Evolutionary conservation across 495 filamentous ascomycete genomes (phyloP), one percentile per base, ranked within the genome.

Genomic region (Echria macrotheca): DNA sequence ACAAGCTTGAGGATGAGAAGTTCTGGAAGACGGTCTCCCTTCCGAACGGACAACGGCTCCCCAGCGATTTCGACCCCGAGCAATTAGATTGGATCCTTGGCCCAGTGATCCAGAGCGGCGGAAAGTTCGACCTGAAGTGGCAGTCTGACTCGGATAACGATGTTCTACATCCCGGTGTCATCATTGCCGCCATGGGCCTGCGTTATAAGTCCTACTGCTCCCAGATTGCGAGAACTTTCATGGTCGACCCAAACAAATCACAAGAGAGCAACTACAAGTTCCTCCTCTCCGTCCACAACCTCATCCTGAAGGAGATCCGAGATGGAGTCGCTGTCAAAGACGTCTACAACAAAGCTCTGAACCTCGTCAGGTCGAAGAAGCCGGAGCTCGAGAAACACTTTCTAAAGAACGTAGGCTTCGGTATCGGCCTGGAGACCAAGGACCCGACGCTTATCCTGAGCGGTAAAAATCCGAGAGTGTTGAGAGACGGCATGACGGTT

Each of bases 401-500:
- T 61, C 57, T 89, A 31, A 95, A 93, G 69, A 94, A 83, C 50
- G 80, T 95, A 29, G 93, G 93, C 40, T 83, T 79, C 33, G 93
- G 89, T 19, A 89, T 97, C 57, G 93, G 93, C 49, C 89, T 97
- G 33, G 93, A 99, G 71, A 83, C 82, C 40, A 81, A 84, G 49
- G 93, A 99, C 62, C 64, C 77, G 2, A 90, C 85, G 4, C 76
- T 97, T 49, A 60, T 89, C 3, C 73, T 99, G 23, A 95, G 86
- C 60, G 84, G 73, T 45, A 96, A 96, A 69, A 95, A 87, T 63
- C 80, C 72, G 19, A 75, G 90, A 11, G 75, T 80, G 21, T 66
- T 99, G 42, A 93, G 88, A 63, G 94, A 96, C 62, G 94, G 94
- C 54, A 99, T 97, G 93, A 97, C 94, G 3, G 75, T 99, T 33